Conservation (phyloP, 768 basidiomycete species). For the Trametes coccinea region DNA sequence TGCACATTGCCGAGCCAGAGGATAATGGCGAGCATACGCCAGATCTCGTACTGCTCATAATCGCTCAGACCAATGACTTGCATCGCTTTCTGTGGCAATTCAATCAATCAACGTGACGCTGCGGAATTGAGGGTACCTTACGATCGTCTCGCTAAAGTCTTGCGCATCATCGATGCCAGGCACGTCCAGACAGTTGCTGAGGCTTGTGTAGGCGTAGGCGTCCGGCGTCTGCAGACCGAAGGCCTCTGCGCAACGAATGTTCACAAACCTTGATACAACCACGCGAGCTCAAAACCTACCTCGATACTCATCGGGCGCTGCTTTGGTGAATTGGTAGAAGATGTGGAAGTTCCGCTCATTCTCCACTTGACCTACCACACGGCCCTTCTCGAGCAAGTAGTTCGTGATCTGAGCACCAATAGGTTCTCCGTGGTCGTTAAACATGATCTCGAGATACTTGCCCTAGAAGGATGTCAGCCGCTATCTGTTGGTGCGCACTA, state of each 20-base stretch:
- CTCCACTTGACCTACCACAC: constrained; percentile 95
- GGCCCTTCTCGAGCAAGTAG: constrained; percentile 94
- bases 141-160: constrained; percentile 88
- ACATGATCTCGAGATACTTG: constrained; percentile 99
- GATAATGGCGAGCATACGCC: constrained; percentile 87
- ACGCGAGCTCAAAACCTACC: constrained; percentile 47
- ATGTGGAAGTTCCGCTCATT: constrained; percentile 98
- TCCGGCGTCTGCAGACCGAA: constrained; percentile 97
- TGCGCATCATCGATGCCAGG: constrained; percentile 85
- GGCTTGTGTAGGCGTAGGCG: constrained; percentile 89
- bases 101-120: constrained; percentile 3
- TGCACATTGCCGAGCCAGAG: constrained; percentile 97
- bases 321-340: constrained; percentile 99
- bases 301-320: constrained; percentile 84
- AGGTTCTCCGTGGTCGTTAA: constrained; percentile 89
- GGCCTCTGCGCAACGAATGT: constrained; percentile 56
- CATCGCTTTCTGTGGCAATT: constrained; percentile 78
- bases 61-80: constrained; percentile 82
- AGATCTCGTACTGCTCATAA: constrained; percentile 89
- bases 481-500: neutral
- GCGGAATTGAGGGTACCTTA: constrained; percentile 38
- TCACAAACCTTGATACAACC: neutral
- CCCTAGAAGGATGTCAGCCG: constrained; percentile 53
- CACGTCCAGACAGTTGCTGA: constrained; percentile 91
- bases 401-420: constrained; percentile 98